Evolutionary conservation across 2,329 filamentous ascomycete genomes (phyloP), one percentile per base, ranked within the genome.

Genomic region (Atkinsonella hypoxylon): DNA sequence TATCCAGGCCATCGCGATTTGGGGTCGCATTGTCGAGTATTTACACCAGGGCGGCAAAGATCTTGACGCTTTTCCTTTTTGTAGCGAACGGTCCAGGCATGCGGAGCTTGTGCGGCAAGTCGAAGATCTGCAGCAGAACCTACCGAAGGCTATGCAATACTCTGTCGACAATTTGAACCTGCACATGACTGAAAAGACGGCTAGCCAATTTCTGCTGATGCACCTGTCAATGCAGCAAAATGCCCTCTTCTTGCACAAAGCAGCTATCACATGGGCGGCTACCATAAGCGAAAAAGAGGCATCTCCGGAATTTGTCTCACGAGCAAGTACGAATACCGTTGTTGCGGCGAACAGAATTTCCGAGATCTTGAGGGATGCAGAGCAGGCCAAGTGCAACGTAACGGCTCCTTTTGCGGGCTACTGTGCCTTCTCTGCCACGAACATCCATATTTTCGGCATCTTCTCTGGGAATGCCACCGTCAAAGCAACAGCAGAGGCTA

Each of bases 371-470:
- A 83, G 84, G 57, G 88, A 94, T 57, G 81, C 86, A 3, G 85
- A 89, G 60, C 79, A 85, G 12, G 53, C 58, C 2, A 62, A 65
- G 22, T 83, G 91, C 62, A 82, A 85, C 53, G 79, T 97, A 8
- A 84, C 89, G 0, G 91, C 90, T 0, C 93, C 93, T 0, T 97
- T 97, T 64, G 87, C 89, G 1, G 91, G 93, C 1, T 98, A 97
- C 65, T 94, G 88, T 59, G 89, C 91, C 2, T 97, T 96, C 63
- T 81, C 90, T 20, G 90, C 91, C 1, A 93, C 89, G 48, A 95
- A 89, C 0, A 87, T 96, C n/a, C 93, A 97, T 61, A 87, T 97
- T 20, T 85, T 89, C 58, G 89, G 89, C 6, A 89, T 94, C 3
- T 94, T 95, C 63, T 93, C 89, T 4, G 87, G 88, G 55, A 90